These are phyloP conservation scores for Bisporella sp. DNA, from an alignment of 2,329 filamentous ascomycete species.

Conservation along the genomic window DNA sequence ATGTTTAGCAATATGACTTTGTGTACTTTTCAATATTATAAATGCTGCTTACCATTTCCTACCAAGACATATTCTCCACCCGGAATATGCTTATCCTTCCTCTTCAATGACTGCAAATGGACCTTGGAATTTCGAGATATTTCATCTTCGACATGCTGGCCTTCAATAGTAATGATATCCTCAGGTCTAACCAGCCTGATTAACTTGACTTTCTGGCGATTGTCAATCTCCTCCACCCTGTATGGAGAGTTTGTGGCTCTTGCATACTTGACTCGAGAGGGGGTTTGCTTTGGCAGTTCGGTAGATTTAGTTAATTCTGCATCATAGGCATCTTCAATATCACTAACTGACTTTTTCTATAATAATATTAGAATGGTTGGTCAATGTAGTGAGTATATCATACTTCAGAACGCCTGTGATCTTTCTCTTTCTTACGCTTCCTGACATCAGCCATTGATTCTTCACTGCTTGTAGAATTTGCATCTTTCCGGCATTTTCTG, in stretches of 20 bases:
- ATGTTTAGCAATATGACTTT: too few species aligned
- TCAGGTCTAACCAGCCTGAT: not conserved
- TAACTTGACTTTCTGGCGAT: not conserved
- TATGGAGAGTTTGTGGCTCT: too few species aligned
- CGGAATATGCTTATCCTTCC: too few species aligned
- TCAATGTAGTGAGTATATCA: not conserved
- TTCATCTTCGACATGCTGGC: conserved; percentile 6
- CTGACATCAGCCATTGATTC: conserved; percentile 2
- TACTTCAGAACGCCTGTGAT: conserved; percentile 5
- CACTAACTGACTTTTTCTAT: not conserved
- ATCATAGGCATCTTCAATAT: not conserved
- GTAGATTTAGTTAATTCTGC: not conserved
- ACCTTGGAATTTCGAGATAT: not conserved
- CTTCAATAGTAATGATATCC: conserved; percentile 11
- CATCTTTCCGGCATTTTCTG: conserved; percentile 29
- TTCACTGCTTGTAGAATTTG: conserved; percentile 12
- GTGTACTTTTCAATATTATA: too few species aligned
- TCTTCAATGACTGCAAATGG: too few species aligned
- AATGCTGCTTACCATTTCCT: too few species aligned
- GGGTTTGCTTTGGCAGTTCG: not conserved
- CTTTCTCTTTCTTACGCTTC: conserved; percentile 7
- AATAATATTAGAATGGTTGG: not conserved
- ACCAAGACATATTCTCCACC: too few species aligned
- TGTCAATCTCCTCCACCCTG: too few species aligned
- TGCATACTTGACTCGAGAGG: too few species aligned